Evolutionary conservation across 352 stramenopile species (phyloP), one percentile per base, ranked within the genome.

Genomic region (Phytophthora syringae): DNA sequence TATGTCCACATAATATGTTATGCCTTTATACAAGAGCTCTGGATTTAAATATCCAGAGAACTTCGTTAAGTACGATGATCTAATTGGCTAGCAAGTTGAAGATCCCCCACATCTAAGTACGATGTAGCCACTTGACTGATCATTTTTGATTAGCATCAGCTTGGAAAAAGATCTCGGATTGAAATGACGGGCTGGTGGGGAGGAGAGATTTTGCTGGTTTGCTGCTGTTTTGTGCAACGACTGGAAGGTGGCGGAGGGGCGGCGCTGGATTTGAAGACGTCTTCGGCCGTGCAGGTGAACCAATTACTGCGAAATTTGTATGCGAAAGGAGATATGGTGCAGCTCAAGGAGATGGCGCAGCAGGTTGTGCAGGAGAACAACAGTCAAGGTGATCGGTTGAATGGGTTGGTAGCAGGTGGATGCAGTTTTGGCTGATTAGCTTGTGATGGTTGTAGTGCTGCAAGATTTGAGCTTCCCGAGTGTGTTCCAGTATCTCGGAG

Each of bases 401-500:
- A 2, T 45, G 18, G 6, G 3, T 16, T 43, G 36, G n/a, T 25
- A 18, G 5, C 16, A 1, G 59, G 18, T 11, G 13, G 20, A 0
- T 36, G 27, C 7, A 18, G 18, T 25, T 18, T 25, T 47, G 54
- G 22, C 3, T 51, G n/a, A 2, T n/a, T 18, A 76, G 0, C 34
- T 9, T n/a, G 18, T 11, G 24, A 12, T 25, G 18, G n/a, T 52
- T 27, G 74, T n/a, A 82, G 77, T 74, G 13, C 28, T 74, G 21
- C 42, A 39, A 28, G 79, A 82, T 39, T 32, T 71, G 34, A 49
- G 50, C 15, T 76, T 74, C 59, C 75, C 80, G 5, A 91, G 69
- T 28, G 77, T 79, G 42, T 92, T 82, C 50, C 71, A 94, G 64
- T 91, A 82, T 55, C 64, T 95, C 3, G 86, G 83, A 87, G 13